Conservation (phyloP, 2,329 filamentous ascomycete genomes). For the Arthroderma sp. region DNA sequence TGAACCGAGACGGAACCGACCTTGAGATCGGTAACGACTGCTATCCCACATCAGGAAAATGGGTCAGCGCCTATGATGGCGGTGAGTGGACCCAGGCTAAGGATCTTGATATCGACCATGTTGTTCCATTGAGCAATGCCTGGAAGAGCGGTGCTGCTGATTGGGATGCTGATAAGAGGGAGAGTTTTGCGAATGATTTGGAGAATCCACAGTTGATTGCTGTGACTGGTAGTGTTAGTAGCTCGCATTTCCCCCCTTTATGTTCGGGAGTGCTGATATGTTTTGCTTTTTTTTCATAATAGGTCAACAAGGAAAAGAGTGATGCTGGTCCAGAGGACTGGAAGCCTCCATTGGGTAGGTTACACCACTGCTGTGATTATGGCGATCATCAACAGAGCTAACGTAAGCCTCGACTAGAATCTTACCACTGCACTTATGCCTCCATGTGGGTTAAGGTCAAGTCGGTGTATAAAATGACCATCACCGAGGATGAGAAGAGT, state of each 20-base stretch:
- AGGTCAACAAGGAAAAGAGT: constrained; percentile 58
- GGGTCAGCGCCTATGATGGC: constrained; percentile 63
- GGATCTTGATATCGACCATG: constrained; percentile 71
- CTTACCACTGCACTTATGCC: constrained; percentile 68
- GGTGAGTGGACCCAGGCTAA: constrained; percentile 53
- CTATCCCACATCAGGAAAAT: constrained; percentile 50
- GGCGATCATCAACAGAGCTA: constrained; percentile 7
- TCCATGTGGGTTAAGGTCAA: constrained; percentile 69
- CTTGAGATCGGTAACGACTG: constrained; percentile 50
- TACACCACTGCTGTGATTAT: neutral
- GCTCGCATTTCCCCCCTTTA: neutral
- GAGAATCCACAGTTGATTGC: constrained; percentile 63
- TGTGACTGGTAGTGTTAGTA: constrained; percentile 52
- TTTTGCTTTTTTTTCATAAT: constrained; percentile 1
- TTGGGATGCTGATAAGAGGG: constrained; percentile 57
- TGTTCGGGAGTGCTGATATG: neutral
- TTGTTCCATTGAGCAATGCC: constrained; percentile 68
- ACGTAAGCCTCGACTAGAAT: constrained; percentile 18
- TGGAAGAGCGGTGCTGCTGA: constrained; percentile 64
- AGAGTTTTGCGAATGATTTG: constrained; percentile 65
- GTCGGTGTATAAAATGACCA: constrained; percentile 52
- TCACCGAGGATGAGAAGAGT: constrained; percentile 60
- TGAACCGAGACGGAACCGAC: constrained; percentile 57
- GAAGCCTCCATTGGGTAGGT: constrained; percentile 54
- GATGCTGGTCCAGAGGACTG: constrained; percentile 61